Conservation (phyloP, 257 asterid genomes). For the Hygrophila difformis region DNA sequence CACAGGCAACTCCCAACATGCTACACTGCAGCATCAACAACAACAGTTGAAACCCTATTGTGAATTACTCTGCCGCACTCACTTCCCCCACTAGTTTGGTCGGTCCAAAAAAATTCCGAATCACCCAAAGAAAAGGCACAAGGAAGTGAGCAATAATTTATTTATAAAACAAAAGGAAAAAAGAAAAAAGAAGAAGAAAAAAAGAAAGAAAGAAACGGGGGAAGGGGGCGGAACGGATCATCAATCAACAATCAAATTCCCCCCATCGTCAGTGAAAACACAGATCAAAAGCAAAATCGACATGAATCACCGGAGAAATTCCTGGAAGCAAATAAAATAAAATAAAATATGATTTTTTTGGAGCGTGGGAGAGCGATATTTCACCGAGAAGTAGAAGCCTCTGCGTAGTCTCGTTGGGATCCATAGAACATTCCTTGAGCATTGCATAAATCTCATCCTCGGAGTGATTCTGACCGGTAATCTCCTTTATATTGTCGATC, state of each 20-base stretch:
- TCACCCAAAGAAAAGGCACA: background rate
- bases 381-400: conserved; percentile 78
- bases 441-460: conserved; percentile 89
- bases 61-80: background rate
- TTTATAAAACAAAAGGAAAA: conserved; percentile 1
- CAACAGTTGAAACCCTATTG: conserved; percentile 5
- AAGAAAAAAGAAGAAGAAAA: conserved; percentile 8
- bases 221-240: too few species aligned
- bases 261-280: conserved; percentile 12
- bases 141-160: background rate
- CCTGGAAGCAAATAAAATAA: background rate
- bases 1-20: background rate
- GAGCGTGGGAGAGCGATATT: background rate
- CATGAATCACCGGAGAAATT: conserved; percentile 18
- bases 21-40: too few species aligned
- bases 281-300: conserved; percentile 29
- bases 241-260: conserved; percentile 24
- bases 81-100: conserved; percentile 1
- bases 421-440: conserved; percentile 92
- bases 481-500: conserved; percentile 83
- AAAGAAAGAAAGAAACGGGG: too few species aligned
- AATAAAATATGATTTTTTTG: too few species aligned
- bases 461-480: conserved; percentile 74
- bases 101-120: background rate
- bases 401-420: conserved; percentile 88